Percentiles rank a stretch among this genome's conserved stretches.
Evolutionary conservation across 495 filamentous ascomycete species (phyloP).

Genomic region (Talaromyces stipitatus): DNA sequence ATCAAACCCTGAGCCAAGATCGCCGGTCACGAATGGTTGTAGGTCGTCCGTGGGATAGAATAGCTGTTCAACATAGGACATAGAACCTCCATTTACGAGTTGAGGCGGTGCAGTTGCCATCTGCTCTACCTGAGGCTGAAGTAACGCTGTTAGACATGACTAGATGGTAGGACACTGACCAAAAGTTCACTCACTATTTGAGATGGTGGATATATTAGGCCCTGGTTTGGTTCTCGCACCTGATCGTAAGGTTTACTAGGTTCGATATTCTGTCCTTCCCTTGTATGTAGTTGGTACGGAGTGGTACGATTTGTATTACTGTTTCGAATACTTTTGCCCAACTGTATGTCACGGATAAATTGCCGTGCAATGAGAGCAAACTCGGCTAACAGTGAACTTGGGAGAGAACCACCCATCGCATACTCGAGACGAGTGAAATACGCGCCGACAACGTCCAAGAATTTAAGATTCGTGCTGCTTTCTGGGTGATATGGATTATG

Average conservation of each 20-base stretch:
- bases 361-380: constrained; percentile 25
- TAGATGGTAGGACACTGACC: not conserved
- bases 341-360: constrained; percentile 7
- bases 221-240: not conserved
- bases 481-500: constrained; percentile 30
- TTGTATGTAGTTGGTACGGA: not conserved
- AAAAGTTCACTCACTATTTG: not conserved
- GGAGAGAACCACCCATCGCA: constrained; percentile 21
- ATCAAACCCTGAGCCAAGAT: constrained; percentile 3
- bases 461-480: constrained; percentile 21
- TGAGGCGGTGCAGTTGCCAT: not conserved
- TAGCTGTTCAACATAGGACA: constrained; percentile 1
- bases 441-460: constrained; percentile 23
- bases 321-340: not conserved
- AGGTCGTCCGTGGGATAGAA: constrained; percentile 5
- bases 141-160: not conserved
- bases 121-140: not conserved
- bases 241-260: not conserved
- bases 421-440: constrained; percentile 26
- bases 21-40: constrained; percentile 3
- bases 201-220: not conserved
- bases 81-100: not conserved
- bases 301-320: not conserved
- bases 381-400: constrained; percentile 19
- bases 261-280: not conserved